Conservation (phyloP, 1,284 basidiomycete species). For the Golubevia sp. region DNA sequence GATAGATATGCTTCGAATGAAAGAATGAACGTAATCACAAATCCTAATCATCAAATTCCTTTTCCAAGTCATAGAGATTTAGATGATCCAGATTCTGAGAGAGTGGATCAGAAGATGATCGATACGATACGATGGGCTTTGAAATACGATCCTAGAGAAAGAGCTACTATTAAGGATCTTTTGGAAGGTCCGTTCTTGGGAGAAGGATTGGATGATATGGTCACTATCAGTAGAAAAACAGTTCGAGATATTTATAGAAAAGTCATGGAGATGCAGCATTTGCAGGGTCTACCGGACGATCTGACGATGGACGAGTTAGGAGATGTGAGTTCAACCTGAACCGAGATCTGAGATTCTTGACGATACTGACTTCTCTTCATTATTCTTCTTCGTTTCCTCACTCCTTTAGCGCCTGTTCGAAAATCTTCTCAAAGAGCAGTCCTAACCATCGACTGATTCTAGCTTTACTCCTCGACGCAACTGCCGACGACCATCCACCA, state of each 20-base stretch:
- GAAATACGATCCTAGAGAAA: constrained; percentile 25
- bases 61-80: constrained; percentile 39
- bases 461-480: too few species aligned
- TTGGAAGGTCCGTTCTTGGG: constrained; percentile 27
- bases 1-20: constrained; percentile 37
- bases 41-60: constrained; percentile 37
- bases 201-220: background rate
- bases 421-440: too few species aligned
- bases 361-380: background rate
- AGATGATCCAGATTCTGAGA: constrained; percentile 31
- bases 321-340: background rate
- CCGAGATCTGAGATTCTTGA: background rate
- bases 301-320: background rate
- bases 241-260: background rate
- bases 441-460: too few species aligned
- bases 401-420: too few species aligned
- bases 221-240: background rate
- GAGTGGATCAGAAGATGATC: constrained; percentile 37
- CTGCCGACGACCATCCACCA: too few species aligned
- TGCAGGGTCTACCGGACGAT: background rate
- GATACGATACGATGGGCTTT: constrained; percentile 38
- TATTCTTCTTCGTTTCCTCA: background rate
- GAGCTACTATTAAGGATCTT: constrained; percentile 48
- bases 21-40: constrained; percentile 48
- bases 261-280: background rate